Conservation (phyloP, 805 yeast genomes). For the Dipodascopsis uninucleata region DNA sequence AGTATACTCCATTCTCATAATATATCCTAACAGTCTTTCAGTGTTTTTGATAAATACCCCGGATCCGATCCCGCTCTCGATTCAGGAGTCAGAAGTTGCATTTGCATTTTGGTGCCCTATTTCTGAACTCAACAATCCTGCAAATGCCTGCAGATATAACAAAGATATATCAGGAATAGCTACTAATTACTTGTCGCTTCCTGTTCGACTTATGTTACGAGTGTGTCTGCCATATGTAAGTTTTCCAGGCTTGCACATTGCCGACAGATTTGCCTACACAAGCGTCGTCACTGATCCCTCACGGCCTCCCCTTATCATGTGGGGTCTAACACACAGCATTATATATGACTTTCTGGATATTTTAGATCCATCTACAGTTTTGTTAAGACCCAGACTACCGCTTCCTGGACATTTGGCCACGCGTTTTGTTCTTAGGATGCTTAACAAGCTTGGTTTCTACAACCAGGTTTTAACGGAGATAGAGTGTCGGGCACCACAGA, state of each 20-base stretch:
- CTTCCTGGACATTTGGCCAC: conserved; percentile 11
- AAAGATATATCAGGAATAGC: conserved; percentile 29
- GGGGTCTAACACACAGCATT: conserved; percentile 41
- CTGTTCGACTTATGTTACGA: neutral
- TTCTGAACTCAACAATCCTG: conserved; percentile 27
- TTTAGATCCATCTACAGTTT: conserved; percentile 1
- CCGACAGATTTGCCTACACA: neutral
- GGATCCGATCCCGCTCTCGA: conserved; percentile 24
- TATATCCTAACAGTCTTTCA: conserved; percentile 1
- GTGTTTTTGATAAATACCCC: conserved; percentile 34
- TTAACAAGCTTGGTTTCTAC: too few relatives aligned
- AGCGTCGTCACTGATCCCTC: conserved; percentile 2
- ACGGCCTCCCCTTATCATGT: conserved; percentile 27
- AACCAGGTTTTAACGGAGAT: too few relatives aligned
- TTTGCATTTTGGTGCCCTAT: conserved; percentile 40
- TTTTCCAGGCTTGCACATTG: neutral
- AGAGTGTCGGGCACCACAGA: too few relatives aligned
- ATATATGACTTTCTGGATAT: conserved; percentile 34
- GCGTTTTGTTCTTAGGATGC: conserved; percentile 6
- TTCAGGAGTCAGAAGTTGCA: conserved; percentile 39
- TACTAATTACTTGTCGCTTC: conserved; percentile 21
- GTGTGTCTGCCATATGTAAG: conserved; percentile 1
- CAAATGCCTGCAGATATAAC: conserved; percentile 22
- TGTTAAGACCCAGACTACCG: conserved; percentile 15
- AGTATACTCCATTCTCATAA: neutral